phyloP scores from a whole-genome alignment of 1,139 yeast species.

The Geotrichum klebahnii region DNA sequence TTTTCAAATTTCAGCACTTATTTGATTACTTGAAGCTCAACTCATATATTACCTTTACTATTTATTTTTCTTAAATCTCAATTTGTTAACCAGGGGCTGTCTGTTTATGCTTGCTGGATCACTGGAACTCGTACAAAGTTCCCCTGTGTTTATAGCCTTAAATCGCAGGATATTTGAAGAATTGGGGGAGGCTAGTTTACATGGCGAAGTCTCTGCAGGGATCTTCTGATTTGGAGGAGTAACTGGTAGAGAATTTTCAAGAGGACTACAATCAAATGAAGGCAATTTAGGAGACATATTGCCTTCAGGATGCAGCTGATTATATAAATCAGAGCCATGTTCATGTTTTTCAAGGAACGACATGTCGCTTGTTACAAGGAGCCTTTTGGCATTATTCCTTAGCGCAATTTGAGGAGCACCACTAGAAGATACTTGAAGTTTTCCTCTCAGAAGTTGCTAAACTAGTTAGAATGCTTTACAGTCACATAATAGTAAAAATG shows the following conservation, averaged over 20 bases:
- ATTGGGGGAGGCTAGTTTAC: conserved; percentile 12
- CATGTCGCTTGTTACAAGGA: conserved; percentile 13
- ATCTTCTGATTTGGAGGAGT: conserved; percentile 20
- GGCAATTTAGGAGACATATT: conserved; percentile 1
- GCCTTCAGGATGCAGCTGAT: neutral
- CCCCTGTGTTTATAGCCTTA: neutral
- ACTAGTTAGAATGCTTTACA: conserved; percentile 1
- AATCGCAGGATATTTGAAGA: conserved; percentile 2
- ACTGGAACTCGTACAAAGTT: neutral
- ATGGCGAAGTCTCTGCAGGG: conserved; percentile 14
- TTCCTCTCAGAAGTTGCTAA: conserved; percentile 13
- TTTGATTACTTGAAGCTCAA: neutral
- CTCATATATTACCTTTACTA: neutral
- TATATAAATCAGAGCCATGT: neutral
- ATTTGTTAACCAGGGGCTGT: neutral
- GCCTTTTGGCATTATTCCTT: conserved; percentile 6
- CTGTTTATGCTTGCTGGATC: neutral
- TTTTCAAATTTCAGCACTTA: neutral
- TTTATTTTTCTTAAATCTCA: neutral
- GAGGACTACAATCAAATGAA: neutral
- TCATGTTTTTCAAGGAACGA: conserved; percentile 15
- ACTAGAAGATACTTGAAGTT: neutral
- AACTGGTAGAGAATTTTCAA: conserved; percentile 7
- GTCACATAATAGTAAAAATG: neutral
- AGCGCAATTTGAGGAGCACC: neutral